Evolutionary conservation across 768 basidiomycete species (phyloP), one percentile per base, ranked within the genome.

Genomic region (Leccinellum albellum): DNA sequence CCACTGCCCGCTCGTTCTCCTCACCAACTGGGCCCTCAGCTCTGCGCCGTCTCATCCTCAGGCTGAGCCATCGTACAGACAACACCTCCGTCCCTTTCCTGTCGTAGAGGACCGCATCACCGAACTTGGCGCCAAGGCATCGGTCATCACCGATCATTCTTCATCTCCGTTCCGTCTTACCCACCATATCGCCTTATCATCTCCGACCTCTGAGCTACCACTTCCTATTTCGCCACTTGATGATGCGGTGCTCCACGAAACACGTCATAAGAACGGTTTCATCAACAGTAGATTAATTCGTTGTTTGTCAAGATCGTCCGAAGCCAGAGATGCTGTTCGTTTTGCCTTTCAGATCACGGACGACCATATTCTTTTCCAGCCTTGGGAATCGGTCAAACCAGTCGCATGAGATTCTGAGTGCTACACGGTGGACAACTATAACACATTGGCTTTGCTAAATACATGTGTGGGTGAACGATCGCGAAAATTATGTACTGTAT

Each of bases 11-110:
- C 66, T 86, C 45, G 76, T 76, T 24, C 62, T 85, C 51, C 60
- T 89, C 42, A 84, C 86, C 7, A 87, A 84, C 64, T 87, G 86
- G 87, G 85, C 75, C 32, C 73, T 87, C 33, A 67, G 70, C 46
- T 47, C 64, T 14, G 53, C 55, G 33, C 29, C 57, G 51, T 64
- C 67, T 31, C 70, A n/a, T 45, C 37, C 63, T 31, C 31, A 31
- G 7, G 31, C 31, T 7, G 49, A 51, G 47, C 52, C 71, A 29
- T 66, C 74, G 51, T 84, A 79, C 69, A 78, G 69, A 51, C 86
- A 84, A 60, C 83, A 84, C 65, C 78, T 85, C 47, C 70, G 73
- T 44, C 78, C 76, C 2, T 78, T 77, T 57, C 80, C 79, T 10
- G 63, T 69, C 17, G 50, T 61, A 24, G 57, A 59, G n/a, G 54